phyloP scores from a whole-genome alignment of 768 basidiomycete genomes.

The Cantharellus cinnabarinus region DNA sequence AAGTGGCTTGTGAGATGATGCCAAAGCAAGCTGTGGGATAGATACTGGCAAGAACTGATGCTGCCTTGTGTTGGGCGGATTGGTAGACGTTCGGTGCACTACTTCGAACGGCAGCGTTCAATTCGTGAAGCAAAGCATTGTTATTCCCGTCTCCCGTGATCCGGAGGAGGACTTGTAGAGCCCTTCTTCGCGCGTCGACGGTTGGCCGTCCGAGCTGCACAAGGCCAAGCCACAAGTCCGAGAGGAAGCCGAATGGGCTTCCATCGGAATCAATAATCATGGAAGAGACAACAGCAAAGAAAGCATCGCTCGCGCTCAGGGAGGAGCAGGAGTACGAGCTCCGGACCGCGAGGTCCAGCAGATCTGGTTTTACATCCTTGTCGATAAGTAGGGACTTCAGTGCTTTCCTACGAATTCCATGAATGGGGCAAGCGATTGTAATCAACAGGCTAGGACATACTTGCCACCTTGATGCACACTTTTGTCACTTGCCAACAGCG shows the following conservation, averaged over 20 bases:
- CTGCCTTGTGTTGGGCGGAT: constrained; percentile 57
- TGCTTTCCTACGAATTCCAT: constrained; percentile 37
- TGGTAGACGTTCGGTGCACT: constrained; percentile 56
- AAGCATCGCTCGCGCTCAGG: constrained; percentile 34
- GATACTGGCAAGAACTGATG: constrained; percentile 59
- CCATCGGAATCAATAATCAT: constrained; percentile 33
- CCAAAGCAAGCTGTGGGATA: constrained; percentile 39
- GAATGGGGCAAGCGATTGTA: not conserved
- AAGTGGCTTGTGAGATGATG: constrained; percentile 50
- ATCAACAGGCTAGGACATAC: constrained; percentile 11
- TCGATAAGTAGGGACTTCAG: constrained; percentile 45
- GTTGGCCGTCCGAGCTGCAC: constrained; percentile 68
- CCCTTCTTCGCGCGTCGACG: constrained; percentile 40
- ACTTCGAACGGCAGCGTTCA: constrained; percentile 55
- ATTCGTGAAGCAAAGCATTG: constrained; percentile 37
- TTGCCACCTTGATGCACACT: too few species aligned
- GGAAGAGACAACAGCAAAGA: constrained; percentile 65
- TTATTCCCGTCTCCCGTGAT: constrained; percentile 50
- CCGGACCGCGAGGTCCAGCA: constrained; percentile 44
- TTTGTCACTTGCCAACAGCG: constrained; percentile 19
- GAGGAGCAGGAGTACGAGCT: constrained; percentile 44
- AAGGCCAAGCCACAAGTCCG: constrained; percentile 55
- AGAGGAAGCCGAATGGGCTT: constrained; percentile 51
- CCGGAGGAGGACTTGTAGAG: constrained; percentile 57
- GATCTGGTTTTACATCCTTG: constrained; percentile 29